A percentile compares a stretch with the other conserved stretches of the same genome.
phyloP scores from a whole-genome alignment of 2,329 filamentous ascomycete genomes.

The Ophiosphaerella korrae region DNA sequence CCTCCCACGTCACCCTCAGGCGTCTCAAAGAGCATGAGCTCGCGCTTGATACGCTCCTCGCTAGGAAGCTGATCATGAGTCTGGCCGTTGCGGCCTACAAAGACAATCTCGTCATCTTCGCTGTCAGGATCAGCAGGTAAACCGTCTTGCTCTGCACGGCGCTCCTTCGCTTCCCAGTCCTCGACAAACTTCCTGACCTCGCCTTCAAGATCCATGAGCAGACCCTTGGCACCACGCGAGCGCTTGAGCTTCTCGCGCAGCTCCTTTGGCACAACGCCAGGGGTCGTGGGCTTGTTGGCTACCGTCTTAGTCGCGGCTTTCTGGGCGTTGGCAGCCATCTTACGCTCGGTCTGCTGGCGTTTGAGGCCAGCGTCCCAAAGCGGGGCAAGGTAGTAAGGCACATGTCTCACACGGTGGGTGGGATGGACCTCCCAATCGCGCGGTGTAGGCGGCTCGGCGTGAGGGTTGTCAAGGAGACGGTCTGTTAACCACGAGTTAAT shows the following conservation, averaged over 20 bases:
- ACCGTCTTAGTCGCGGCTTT: constrained; percentile 44
- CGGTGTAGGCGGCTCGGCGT: constrained; percentile 79
- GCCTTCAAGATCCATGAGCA: constrained; percentile 83
- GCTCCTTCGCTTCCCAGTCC: constrained; percentile 62
- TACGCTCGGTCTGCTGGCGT: constrained; percentile 51
- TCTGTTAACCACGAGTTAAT: constrained; percentile 58
- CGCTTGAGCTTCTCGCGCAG: constrained; percentile 81
- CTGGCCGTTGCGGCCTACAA: constrained; percentile 73
- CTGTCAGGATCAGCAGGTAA: constrained; percentile 57
- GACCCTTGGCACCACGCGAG: constrained; percentile 73
- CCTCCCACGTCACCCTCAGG: constrained; percentile 75
- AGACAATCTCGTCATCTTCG: constrained; percentile 88
- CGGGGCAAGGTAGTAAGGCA: constrained; percentile 79
- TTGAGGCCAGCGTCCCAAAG: constrained; percentile 55
- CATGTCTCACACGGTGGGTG: constrained; percentile 75
- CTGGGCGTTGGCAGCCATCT: constrained; percentile 39
- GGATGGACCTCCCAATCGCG: constrained; percentile 83
- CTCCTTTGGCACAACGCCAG: constrained; percentile 72
- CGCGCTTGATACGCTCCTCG: constrained; percentile 60
- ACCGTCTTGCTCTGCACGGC: constrained; percentile 54
- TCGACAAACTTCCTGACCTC: constrained; percentile 78
- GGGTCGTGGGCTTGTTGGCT: constrained; percentile 49
- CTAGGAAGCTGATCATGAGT: constrained; percentile 63
- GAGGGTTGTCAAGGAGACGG: constrained; percentile 82
- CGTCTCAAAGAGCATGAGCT: constrained; percentile 81